Evolutionary conservation across 495 filamentous ascomycete species (phyloP).

Genomic region (Aspergillus sclerotiicarbonarius): DNA sequence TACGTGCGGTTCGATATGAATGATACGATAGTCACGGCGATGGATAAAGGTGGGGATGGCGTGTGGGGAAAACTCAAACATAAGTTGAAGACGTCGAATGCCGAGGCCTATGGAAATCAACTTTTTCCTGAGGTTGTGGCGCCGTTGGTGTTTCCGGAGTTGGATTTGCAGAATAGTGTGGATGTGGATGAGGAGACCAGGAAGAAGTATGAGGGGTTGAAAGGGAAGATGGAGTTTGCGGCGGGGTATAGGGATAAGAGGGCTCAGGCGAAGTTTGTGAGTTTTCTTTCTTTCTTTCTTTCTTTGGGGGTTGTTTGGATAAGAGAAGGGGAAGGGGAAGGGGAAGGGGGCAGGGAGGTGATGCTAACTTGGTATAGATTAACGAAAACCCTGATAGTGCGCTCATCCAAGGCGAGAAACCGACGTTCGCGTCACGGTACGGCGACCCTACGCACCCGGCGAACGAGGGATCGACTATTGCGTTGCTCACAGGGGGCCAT

Average conservation of each 20-base stretch:
- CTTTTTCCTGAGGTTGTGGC: slow-evolving; percentile 53
- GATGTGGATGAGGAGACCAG: slow-evolving; percentile 28
- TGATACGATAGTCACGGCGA: slow-evolving; percentile 27
- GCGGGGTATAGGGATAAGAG: slow-evolving; percentile 52
- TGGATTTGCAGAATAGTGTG: slow-evolving; percentile 46
- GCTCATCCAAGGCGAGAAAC: slow-evolving; percentile 22
- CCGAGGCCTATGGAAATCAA: slow-evolving; percentile 45
- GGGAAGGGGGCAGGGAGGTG: too few relatives aligned
- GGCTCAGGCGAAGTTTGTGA: slow-evolving; percentile 58
- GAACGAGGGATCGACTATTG: slow-evolving; percentile 31
- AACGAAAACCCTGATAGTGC: slow-evolving; percentile 31
- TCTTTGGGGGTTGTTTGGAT: too few relatives aligned
- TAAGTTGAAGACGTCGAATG: slow-evolving; percentile 42
- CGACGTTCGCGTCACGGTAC: slow-evolving; percentile 48
- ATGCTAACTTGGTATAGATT: slow-evolving; percentile 10
- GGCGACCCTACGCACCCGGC: slow-evolving; percentile 55
- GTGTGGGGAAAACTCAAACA: slow-evolving; percentile 27
- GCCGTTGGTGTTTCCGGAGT: slow-evolving; percentile 52
- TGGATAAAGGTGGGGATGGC: slow-evolving; percentile 7
- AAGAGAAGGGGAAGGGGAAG: too few relatives aligned
- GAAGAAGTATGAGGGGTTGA: slow-evolving; percentile 24
- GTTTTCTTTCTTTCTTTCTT: slow-evolving; percentile 27
- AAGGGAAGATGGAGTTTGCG: slow-evolving; percentile 40
- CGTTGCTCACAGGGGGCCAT: slow-evolving; percentile 44
- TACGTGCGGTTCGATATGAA: slow-evolving; percentile 25